phyloP scores from a whole-genome alignment of 73 alveolate species.

The Diophrys sp. region DNA sequence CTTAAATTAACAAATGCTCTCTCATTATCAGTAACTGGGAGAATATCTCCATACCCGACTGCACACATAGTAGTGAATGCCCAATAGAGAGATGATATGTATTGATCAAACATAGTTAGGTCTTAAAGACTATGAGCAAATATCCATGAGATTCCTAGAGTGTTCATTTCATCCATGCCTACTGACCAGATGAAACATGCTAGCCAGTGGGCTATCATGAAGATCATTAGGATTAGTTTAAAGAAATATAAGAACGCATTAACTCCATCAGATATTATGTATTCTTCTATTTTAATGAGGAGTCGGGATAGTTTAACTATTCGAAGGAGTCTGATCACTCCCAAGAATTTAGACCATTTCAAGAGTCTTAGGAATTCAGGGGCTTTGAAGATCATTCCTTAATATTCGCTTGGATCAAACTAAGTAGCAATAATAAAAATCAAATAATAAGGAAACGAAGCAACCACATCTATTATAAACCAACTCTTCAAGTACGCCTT shows the following conservation, averaged over 20 bases:
- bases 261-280: constrained; percentile 23
- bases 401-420: background rate
- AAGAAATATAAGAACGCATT: constrained; percentile 20
- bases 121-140: background rate
- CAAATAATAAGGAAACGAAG: background rate
- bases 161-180: background rate
- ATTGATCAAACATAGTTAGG: constrained; percentile 18
- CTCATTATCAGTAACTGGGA: constrained; percentile 66
- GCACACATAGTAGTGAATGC: constrained; percentile 77
- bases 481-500: constrained; percentile 1
- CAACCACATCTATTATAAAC: background rate
- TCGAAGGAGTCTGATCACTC: constrained; percentile 4
- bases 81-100: constrained; percentile 69
- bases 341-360: constrained; percentile 15
- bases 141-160: constrained; percentile 13
- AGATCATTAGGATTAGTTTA: constrained; percentile 7
- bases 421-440: background rate
- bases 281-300: constrained; percentile 17
- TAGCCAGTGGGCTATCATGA: constrained; percentile 43
- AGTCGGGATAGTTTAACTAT: constrained; percentile 5
- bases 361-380: constrained; percentile 30
- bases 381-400: background rate
- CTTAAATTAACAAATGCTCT: constrained; percentile 52
- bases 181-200: constrained; percentile 24
- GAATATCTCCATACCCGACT: constrained; percentile 84